Evolutionary conservation across 2,329 filamentous ascomycete species (phyloP).

Genomic region (Calonectria crousiana): DNA sequence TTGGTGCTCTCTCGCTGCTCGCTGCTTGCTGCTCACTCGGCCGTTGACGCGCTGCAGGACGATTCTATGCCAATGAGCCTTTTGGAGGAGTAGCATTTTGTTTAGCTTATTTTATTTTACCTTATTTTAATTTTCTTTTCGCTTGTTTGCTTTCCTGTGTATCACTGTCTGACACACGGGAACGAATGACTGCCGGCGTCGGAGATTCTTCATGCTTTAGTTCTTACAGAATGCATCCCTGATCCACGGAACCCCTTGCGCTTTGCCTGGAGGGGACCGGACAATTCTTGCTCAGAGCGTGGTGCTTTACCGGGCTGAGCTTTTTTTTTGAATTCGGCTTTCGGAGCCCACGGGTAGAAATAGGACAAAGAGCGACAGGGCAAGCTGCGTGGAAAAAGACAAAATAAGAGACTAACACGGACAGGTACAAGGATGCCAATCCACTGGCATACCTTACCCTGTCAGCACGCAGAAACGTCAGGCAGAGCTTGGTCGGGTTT

Average conservation of each 20-base stretch:
- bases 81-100: background rate
- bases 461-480: background rate
- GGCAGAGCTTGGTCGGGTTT: conserved; percentile 9
- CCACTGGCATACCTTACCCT: conserved; percentile 8
- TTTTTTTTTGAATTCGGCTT: background rate
- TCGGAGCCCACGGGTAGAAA: background rate
- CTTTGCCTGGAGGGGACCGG: background rate
- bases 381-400: background rate
- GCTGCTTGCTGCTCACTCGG: background rate
- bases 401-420: background rate
- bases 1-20: background rate
- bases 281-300: background rate
- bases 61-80: background rate
- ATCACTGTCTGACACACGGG: background rate
- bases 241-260: conserved; percentile 2
- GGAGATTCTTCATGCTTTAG: conserved; percentile 24
- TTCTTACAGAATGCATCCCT: conserved; percentile 14
- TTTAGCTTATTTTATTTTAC: background rate
- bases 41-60: background rate
- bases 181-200: conserved; percentile 13
- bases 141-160: background rate
- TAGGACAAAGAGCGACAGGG: background rate
- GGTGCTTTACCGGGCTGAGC: background rate
- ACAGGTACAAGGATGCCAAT: background rate
- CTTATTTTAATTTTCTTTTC: background rate